Base-by-base conservation (phyloP, 176 grass and related monocot species). In the Tillandsia leiboldiana region DNA sequence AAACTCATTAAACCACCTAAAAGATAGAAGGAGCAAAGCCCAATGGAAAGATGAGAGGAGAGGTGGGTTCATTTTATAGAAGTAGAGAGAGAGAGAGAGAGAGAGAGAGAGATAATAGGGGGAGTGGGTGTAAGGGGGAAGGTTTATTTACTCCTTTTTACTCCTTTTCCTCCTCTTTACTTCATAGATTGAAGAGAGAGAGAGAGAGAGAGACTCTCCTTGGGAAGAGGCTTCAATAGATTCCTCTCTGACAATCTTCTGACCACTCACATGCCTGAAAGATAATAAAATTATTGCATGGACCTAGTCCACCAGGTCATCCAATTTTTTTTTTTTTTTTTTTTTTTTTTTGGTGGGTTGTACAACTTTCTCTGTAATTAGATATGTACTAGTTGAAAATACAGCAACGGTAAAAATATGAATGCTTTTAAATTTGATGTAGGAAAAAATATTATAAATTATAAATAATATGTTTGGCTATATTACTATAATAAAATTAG, bases 51-150 rank as follows among this genome's bases (percentile, higher is more conserved):
- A 42, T 2, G 9, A 3, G 8, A 1, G 8, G 26, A 12, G 78
- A 64, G 1, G 53, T 58, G 75, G 74, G 50, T 10, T 59, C 22
- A 18, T 71, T 84, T 81, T 88, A 88, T 81, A 88, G 77, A 66
- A 33, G 73, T 20, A 8, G 42, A 61, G 56, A 20, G 22, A 61
- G 56, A 15, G 20, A 9, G 56, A 8, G 53, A 6, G 3, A n/a
- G 56, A 9, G 13, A 9, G 11, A 18, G 56, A 15, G 56, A 59
- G 9, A 59, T 59, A 10, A 20, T 12, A 10, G 58, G 58, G 3
- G 11, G 58, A 24, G 18, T 9, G 58, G 18, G 20, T 2, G 24
- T 17, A 63, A 10, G 20, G 58, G 65, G 8, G 13, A 61, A 61
- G 56, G 5, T 83, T 79, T 47, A 22, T 68, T 49, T 11, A 42